Percentiles rank a stretch among this genome's conserved stretches.
These are phyloP conservation scores for Houttuynia cordata DNA, from an alignment of 164 flowering plant genomes.

Conservation along the genomic window DNA sequence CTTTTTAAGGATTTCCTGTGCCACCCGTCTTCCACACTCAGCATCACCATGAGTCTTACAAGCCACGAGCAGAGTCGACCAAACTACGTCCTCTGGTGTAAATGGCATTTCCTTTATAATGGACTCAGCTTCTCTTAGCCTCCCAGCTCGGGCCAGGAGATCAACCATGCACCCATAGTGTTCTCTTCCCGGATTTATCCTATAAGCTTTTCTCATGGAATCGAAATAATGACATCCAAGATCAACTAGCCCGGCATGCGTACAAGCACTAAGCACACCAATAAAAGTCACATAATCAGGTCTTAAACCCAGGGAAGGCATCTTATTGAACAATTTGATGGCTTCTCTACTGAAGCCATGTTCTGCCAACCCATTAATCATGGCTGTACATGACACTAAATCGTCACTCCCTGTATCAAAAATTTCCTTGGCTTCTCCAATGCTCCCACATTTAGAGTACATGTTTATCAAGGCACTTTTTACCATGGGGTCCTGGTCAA, in stretches of 20 bases:
- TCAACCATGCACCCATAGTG: slow-evolving; percentile 93
- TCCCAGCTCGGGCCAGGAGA: slow-evolving; percentile 74
- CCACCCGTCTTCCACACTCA: slow-evolving; percentile 55
- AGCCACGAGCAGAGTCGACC: slow-evolving; percentile 75
- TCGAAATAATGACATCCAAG: slow-evolving; percentile 61
- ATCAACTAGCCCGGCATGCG: slow-evolving; percentile 77
- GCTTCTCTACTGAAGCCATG: slow-evolving; percentile 75
- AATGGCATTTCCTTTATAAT: slow-evolving; percentile 71
- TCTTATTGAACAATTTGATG: slow-evolving; percentile 53
- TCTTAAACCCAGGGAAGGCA: slow-evolving; percentile 35
- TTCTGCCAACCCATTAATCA: slow-evolving; percentile 88
- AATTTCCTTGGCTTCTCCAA: slow-evolving; percentile 43
- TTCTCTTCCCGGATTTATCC: slow-evolving; percentile 54
- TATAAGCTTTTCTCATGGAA: slow-evolving; percentile 33
- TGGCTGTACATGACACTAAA: slow-evolving; percentile 82
- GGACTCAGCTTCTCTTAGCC: slow-evolving; percentile 56
- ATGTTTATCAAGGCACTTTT: slow-evolving; percentile 67
- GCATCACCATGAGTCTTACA: slow-evolving; percentile 55
- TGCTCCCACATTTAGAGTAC: slow-evolving; percentile 84
- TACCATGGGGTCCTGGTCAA: slow-evolving; percentile 39
- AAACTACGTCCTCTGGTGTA: slow-evolving; percentile 68
- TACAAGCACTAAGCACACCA: slow-evolving; percentile 78
- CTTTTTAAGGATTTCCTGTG: slow-evolving; percentile 43
- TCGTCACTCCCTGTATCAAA: slow-evolving; percentile 34
- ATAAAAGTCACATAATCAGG: slow-evolving; percentile 78